Evolutionary conservation across 2,329 filamentous ascomycete species (phyloP).

Genomic region (Coniochaeta sp.): DNA sequence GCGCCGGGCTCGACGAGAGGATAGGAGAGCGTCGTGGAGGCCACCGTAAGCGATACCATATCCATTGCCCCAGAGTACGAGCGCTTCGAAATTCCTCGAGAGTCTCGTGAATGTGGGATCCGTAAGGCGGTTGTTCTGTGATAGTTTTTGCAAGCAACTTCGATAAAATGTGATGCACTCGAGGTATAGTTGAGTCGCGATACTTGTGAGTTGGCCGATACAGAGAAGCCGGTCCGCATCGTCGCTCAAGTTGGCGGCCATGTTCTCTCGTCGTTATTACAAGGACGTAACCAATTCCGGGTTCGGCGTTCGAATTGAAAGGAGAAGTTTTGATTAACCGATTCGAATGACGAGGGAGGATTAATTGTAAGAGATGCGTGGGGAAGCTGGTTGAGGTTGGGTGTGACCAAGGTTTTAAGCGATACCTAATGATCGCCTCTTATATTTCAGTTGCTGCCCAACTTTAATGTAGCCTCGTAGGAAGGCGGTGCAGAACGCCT

Average conservation of each 20-base stretch:
- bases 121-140: background rate
- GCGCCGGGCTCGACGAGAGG: background rate
- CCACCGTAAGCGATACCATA: background rate
- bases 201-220: background rate
- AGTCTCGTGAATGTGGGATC: background rate
- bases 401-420: background rate
- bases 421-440: background rate
- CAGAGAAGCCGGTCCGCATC: background rate
- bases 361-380: background rate
- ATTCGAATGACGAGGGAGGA: background rate
- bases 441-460: background rate
- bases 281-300: background rate
- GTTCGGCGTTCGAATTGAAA: background rate
- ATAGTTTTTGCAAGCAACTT: background rate
- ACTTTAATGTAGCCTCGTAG: background rate
- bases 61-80: background rate
- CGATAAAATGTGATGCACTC: conserved; percentile 1
- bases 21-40: background rate
- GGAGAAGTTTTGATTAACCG: too few relatives aligned
- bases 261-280: background rate
- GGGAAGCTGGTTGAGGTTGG: background rate
- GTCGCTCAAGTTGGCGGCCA: background rate
- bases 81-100: background rate
- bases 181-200: background rate
- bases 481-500: background rate